These are phyloP conservation scores for Colletotrichum simmondsii DNA, from an alignment of 2,329 filamentous ascomycete species.

Conservation along the genomic window DNA sequence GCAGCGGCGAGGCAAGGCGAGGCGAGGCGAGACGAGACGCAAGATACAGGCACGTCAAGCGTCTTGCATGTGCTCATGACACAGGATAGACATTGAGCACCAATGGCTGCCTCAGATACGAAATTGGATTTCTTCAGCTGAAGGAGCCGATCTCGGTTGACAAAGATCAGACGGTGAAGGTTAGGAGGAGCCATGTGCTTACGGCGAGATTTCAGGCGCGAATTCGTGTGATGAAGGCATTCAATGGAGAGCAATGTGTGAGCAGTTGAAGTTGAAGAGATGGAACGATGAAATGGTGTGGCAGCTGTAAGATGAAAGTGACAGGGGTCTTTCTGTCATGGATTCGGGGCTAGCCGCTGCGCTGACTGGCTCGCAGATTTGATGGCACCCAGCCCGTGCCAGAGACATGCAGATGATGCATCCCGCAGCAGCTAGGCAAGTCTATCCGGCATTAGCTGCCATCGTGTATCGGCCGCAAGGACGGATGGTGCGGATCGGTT, in stretches of 20 bases:
- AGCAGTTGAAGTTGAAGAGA: constrained; percentile 22
- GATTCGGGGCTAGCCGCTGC: constrained; percentile 33
- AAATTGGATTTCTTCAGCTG: constrained; percentile 26
- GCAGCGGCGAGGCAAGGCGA: constrained; percentile 1
- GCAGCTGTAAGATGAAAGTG: constrained; percentile 29
- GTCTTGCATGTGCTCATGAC: constrained; percentile 28
- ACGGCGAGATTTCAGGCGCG: neutral
- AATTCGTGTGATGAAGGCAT: neutral
- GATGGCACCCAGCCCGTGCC: constrained; percentile 25
- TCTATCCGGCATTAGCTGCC: constrained; percentile 35
- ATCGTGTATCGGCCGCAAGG: constrained; percentile 34
- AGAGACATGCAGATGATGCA: constrained; percentile 35
- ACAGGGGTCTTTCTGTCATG: constrained; percentile 32
- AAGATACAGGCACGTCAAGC: constrained; percentile 25
- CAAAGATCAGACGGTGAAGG: constrained; percentile 1
- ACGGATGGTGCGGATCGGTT: constrained; percentile 32
- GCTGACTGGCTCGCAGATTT: constrained; percentile 33
- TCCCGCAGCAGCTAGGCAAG: constrained; percentile 35
- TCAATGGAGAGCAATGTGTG: constrained; percentile 1
- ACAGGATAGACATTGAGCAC: constrained; percentile 31
- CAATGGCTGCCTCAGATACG: constrained; percentile 22
- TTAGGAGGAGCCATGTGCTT: neutral
- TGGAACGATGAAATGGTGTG: constrained; percentile 32
- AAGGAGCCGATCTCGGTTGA: constrained; percentile 7
- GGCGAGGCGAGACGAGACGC: constrained; percentile 16